Evolutionary conservation across 139 green algal species (phyloP).

Genomic region (Asterochloris erici): DNA sequence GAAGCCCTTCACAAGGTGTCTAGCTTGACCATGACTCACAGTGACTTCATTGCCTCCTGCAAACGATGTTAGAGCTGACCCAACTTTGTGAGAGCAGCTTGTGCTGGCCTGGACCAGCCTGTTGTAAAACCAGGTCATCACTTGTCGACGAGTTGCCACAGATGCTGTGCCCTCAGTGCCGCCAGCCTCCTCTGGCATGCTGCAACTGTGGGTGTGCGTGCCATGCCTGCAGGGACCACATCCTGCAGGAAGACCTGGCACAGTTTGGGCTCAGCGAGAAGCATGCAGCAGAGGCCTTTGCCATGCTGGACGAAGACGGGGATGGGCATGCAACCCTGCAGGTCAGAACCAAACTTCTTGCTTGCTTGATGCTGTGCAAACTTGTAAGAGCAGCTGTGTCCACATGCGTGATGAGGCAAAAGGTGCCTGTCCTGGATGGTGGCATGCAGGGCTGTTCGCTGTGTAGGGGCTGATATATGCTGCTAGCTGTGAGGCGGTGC

Average conservation of each 20-base stretch:
- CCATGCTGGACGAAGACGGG: slow-evolving; percentile 54
- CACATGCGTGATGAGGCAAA: no score
- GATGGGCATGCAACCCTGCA: slow-evolving; percentile 48
- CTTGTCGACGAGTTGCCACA: not conserved
- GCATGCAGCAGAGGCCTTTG: slow-evolving; percentile 49
- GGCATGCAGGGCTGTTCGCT: not conserved
- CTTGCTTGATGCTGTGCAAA: no score
- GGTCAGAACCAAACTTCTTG: no score
- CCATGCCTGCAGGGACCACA: slow-evolving; percentile 21
- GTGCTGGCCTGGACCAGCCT: not conserved
- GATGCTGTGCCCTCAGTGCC: not conserved
- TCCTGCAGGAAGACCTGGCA: slow-evolving; percentile 53
- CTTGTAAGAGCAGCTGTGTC: no score
- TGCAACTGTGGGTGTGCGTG: no score
- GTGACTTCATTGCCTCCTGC: no score
- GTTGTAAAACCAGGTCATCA: not conserved
- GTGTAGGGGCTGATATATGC: not conserved
- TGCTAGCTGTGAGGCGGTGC: no score
- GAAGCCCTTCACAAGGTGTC: slow-evolving; percentile 20
- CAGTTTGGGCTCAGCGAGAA: slow-evolving; percentile 36
- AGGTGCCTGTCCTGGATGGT: no score
- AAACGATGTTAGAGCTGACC: no score
- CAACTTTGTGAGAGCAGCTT: no score
- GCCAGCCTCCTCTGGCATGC: not conserved
- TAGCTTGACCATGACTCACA: no score